These are phyloP conservation scores for Lonicera japonica DNA, from an alignment of 129 eudicot species.

Conservation along the genomic window DNA sequence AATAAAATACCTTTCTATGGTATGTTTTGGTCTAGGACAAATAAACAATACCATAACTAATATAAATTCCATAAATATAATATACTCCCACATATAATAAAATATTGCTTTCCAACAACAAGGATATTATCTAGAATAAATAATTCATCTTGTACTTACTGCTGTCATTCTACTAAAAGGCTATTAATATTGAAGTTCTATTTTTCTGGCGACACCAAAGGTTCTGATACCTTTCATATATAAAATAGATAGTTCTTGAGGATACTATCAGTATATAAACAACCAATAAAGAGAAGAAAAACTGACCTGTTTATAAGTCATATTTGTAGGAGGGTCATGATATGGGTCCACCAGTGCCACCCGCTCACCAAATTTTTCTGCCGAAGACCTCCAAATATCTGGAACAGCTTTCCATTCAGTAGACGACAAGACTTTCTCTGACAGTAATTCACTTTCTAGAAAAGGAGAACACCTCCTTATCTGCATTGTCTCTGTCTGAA, in stretches of 20 bases:
- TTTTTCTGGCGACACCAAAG: background rate
- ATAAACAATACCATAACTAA: too few relatives aligned
- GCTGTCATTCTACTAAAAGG: background rate
- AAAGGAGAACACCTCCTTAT: slow-evolving; percentile 75
- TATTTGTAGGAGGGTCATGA: slow-evolving; percentile 85
- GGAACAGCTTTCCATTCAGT: slow-evolving; percentile 72
- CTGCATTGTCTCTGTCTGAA: slow-evolving; percentile 47
- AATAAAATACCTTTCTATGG: too few relatives aligned
- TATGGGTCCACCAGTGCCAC: slow-evolving; percentile 79
- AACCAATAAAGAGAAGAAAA: background rate
- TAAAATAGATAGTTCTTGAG: background rate
- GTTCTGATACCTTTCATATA: background rate
- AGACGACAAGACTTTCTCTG: slow-evolving; percentile 27
- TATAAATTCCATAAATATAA: too few relatives aligned
- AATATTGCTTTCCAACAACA: too few relatives aligned
- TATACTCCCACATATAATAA: too few relatives aligned
- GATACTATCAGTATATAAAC: background rate
- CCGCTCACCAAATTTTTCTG: slow-evolving; percentile 83
- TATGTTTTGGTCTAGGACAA: too few relatives aligned
- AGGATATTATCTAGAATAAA: background rate
- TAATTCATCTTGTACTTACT: background rate
- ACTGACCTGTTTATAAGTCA: slow-evolving; percentile 82
- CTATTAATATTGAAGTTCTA: background rate
- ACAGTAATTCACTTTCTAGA: slow-evolving; percentile 46
- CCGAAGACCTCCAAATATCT: slow-evolving; percentile 84